Percentiles rank a stretch among this genome's conserved stretches.
Conservation (phyloP, 805 yeast genomes). For the Candida multigemmis region DNA sequence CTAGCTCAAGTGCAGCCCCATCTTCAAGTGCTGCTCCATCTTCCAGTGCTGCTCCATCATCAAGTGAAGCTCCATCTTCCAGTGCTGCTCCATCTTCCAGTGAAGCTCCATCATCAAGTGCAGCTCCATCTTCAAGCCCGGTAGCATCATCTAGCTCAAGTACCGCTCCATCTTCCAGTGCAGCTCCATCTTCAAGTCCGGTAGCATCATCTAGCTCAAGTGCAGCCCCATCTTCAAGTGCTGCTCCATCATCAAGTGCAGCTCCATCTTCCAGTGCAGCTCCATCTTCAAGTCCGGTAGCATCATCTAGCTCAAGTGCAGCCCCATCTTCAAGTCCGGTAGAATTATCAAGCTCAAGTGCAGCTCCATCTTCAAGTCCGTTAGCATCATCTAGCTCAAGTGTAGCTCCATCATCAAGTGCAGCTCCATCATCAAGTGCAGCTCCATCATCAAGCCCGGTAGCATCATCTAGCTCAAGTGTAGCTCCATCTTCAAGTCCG, state of each 20-base stretch:
- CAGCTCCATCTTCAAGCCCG: no score
- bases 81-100: conserved; percentile 1
- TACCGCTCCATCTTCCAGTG: no score
- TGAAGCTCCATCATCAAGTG: conserved; percentile 1
- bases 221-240: not conserved
- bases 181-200: not conserved
- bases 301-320: conserved; percentile 1
- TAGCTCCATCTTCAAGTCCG: no score
- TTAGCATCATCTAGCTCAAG: not conserved
- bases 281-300: not conserved
- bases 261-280: not conserved
- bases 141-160: conserved; percentile 1
- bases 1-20: no score
- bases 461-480: not conserved
- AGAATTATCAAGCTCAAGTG: not conserved
- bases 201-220: not conserved
- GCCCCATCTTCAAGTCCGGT: not conserved
- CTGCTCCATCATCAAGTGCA: conserved; percentile 1
- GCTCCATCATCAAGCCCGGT: not conserved
- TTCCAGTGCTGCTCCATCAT: not conserved
- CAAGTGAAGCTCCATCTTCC: not conserved
- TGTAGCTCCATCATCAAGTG: not conserved
- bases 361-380: conserved; percentile 1
- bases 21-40: not conserved
- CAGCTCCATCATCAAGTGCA: conserved; percentile 1